Conservation (phyloP, 306 rosid species). For the Cucumis cinereus region DNA sequence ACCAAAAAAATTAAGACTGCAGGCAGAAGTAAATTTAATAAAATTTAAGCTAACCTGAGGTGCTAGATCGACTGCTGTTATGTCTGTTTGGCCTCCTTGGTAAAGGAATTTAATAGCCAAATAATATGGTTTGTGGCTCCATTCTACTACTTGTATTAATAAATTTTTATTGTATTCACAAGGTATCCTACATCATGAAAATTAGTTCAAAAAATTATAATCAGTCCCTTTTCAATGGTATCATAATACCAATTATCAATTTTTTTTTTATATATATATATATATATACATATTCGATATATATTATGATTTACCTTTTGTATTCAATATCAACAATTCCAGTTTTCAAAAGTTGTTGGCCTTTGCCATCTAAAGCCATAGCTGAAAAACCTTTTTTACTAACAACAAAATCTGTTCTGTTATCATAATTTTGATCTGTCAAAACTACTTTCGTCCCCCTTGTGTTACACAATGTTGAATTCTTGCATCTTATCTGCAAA, state of each 20-base stretch:
- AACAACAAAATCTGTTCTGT: conserved; percentile 60
- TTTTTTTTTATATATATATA: no score
- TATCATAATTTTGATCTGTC: conserved; percentile 51
- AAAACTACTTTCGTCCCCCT: conserved; percentile 44
- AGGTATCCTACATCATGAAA: conserved; percentile 35
- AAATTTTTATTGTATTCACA: conserved; percentile 59
- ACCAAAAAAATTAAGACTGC: no score
- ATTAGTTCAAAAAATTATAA: neutral
- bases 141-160: conserved; percentile 71
- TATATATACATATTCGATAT: no score
- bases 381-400: conserved; percentile 54
- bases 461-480: conserved; percentile 30
- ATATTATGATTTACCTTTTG: conserved; percentile 27
- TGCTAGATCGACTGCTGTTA: conserved; percentile 54
- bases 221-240: neutral
- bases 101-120: conserved; percentile 54
- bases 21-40: no score
- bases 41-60: conserved; percentile 40
- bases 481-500: conserved; percentile 72
- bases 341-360: conserved; percentile 30
- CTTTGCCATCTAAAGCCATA: conserved; percentile 49
- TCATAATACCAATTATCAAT: no score
- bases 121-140: conserved; percentile 57
- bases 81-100: conserved; percentile 95
- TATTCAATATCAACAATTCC: conserved; percentile 65